Conservation (phyloP, 352 stramenopile species). For the Phytophthora litchii region DNA sequence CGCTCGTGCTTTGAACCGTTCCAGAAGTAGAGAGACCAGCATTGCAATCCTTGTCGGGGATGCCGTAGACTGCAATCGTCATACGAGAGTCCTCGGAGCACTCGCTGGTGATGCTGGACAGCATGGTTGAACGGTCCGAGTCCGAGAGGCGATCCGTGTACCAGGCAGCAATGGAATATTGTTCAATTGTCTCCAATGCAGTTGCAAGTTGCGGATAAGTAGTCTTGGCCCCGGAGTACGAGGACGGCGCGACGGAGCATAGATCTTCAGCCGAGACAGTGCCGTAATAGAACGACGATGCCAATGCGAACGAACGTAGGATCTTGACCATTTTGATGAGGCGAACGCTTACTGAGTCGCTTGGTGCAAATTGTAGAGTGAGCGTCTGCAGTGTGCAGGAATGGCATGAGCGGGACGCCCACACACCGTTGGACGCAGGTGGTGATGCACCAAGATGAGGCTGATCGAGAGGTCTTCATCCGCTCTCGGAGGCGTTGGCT, state of each 20-base stretch:
- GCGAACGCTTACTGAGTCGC: conserved; percentile 2
- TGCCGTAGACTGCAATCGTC: conserved; percentile 67
- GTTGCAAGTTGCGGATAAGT: conserved; percentile 40
- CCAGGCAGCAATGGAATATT: conserved; percentile 56
- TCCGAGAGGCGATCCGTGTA: conserved; percentile 56
- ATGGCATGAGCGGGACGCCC: conserved; percentile 1
- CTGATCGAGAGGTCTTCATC: conserved; percentile 8
- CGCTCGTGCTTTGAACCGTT: conserved; percentile 41
- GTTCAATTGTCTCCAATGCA: conserved; percentile 43
- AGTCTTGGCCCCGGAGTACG: conserved; percentile 40
- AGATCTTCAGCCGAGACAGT: conserved; percentile 32
- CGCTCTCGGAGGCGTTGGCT: conserved; percentile 14
- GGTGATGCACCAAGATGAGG: conserved; percentile 16
- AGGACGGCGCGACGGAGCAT: conserved; percentile 42
- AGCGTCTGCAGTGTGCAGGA: conserved; percentile 7
- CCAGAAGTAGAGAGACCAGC: conserved; percentile 52
- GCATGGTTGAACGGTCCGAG: conserved; percentile 33
- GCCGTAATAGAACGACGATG: conserved; percentile 14
- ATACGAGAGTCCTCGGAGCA: conserved; percentile 50
- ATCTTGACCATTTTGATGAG: conserved; percentile 32
- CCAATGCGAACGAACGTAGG: conserved; percentile 20
- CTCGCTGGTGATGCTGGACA: conserved; percentile 35
- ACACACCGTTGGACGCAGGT: conserved; percentile 2
- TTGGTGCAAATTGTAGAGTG: conserved; percentile 38
- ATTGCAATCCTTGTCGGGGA: conserved; percentile 72